These are phyloP conservation scores for Mycena sp. DNA, from an alignment of 1,284 basidiomycete species.

Conservation along the genomic window DNA sequence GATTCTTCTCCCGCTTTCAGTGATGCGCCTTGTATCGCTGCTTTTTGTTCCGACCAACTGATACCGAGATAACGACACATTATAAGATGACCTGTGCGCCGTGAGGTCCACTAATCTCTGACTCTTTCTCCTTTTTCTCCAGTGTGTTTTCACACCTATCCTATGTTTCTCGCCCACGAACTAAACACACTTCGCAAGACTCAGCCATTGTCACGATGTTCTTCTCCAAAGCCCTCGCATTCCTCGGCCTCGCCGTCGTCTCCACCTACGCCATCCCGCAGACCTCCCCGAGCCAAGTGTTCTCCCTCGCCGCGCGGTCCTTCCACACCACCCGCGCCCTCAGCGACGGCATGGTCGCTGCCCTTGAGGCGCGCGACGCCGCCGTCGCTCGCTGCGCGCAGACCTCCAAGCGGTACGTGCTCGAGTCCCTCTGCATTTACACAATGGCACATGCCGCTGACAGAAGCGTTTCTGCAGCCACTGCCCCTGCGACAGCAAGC, in stretches of 20 bases:
- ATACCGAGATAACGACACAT: too few species aligned
- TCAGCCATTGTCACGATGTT: too few species aligned
- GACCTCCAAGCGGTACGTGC: not conserved
- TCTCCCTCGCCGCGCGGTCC: not conserved
- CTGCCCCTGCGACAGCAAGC: not conserved
- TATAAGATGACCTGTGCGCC: too few species aligned
- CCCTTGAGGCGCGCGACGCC: not conserved
- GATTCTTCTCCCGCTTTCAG: too few species aligned
- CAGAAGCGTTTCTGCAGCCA: not conserved
- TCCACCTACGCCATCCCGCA: not conserved
- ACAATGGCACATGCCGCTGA: not conserved
- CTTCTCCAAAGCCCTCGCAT: conserved; percentile 1
- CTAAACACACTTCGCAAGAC: too few species aligned
- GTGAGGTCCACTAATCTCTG: too few species aligned
- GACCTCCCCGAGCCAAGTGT: not conserved
- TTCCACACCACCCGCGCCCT: not conserved
- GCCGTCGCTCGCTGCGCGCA: not conserved
- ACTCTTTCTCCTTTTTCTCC: too few species aligned
- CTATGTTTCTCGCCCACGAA: too few species aligned
- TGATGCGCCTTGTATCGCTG: too few species aligned
- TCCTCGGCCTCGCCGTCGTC: not conserved
- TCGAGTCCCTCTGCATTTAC: not conserved
- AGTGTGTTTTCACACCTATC: too few species aligned
- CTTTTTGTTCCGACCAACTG: too few species aligned
- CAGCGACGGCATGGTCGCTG: not conserved